These are phyloP conservation scores for Penicillium antarcticum DNA, from an alignment of 495 filamentous ascomycete species.

Conservation along the genomic window DNA sequence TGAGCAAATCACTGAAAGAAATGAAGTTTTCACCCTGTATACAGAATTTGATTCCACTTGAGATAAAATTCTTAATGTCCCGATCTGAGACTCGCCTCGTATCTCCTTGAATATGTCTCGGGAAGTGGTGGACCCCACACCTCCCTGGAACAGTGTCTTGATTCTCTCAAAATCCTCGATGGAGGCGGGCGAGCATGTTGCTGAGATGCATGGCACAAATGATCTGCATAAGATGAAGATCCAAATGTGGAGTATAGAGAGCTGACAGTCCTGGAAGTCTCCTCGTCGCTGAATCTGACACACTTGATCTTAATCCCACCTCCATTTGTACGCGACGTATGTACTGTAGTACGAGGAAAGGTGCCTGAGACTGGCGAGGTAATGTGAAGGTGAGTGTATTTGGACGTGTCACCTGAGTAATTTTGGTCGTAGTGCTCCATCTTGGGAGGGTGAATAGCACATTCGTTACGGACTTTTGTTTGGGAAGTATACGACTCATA, in stretches of 20 bases:
- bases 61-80: too few relatives aligned
- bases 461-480: neutral
- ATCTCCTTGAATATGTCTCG: neutral
- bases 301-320: neutral
- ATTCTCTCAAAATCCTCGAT: neutral
- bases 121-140: slow-evolving; percentile 1
- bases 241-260: neutral
- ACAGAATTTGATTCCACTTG: too few relatives aligned
- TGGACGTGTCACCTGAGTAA: neutral
- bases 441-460: neutral
- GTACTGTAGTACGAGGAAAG: neutral
- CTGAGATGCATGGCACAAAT: too few relatives aligned
- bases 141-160: neutral
- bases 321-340: neutral
- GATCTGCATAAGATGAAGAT: neutral
- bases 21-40: too few relatives aligned
- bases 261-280: neutral
- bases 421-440: neutral
- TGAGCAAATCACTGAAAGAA: too few relatives aligned
- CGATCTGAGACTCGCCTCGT: too few relatives aligned
- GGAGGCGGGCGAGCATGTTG: neutral
- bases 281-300: neutral
- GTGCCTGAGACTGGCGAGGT: neutral
- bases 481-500: neutral
- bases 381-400: neutral